Percentiles rank a stretch among this genome's conserved stretches.
phyloP scores from a whole-genome alignment of 1,139 yeast species.

The Sugiyamaella castrensis region DNA sequence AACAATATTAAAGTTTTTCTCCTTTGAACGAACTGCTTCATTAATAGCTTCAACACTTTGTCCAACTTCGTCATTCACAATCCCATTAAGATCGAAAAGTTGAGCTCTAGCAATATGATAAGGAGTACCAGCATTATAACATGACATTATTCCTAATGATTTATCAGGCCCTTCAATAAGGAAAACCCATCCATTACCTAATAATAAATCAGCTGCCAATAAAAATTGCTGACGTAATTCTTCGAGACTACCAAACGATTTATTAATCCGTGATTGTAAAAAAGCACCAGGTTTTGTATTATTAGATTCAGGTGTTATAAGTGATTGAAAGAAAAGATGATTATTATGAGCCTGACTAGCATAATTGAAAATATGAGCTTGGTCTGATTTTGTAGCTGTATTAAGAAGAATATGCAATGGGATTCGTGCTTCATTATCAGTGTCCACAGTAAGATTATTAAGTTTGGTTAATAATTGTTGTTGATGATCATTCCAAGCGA shows the following conservation, averaged over 20 bases:
- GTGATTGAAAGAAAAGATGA: conserved; percentile 79
- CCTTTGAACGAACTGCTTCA: conserved; percentile 43
- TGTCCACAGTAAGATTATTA: conserved; percentile 62
- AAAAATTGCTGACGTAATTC: conserved; percentile 52
- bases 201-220: conserved; percentile 52
- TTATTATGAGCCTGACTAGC: conserved; percentile 94
- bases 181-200: conserved; percentile 88
- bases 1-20: conserved; percentile 71
- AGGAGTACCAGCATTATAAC: conserved; percentile 88
- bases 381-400: conserved; percentile 67
- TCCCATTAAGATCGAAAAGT: conserved; percentile 67
- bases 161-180: conserved; percentile 73
- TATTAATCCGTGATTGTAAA: conserved; percentile 35
- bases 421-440: conserved; percentile 71
- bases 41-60: conserved; percentile 45
- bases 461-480: conserved; percentile 68
- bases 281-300: conserved; percentile 36
- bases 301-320: conserved; percentile 36
- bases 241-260: conserved; percentile 47
- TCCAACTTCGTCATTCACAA: conserved; percentile 33
- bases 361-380: conserved; percentile 71
- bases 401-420: conserved; percentile 76
- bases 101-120: conserved; percentile 76
- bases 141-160: conserved; percentile 56
- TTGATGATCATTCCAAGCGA: conserved; percentile 87